phyloP scores from a whole-genome alignment of 2,329 filamentous ascomycete genomes.

The Diplodia mutila region DNA sequence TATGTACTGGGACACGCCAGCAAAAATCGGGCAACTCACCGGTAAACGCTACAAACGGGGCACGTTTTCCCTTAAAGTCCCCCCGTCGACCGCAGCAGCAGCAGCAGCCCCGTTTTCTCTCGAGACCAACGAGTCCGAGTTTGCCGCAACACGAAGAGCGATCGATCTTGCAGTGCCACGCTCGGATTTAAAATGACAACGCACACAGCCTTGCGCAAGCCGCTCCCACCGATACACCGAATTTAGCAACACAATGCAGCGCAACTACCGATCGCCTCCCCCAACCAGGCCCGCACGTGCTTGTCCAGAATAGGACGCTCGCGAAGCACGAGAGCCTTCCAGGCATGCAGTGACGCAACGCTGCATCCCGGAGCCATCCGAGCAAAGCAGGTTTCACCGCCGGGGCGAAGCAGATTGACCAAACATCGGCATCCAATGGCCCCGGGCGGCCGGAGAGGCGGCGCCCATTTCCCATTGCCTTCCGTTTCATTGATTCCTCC shows the following conservation, averaged over 20 bases:
- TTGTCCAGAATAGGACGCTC: slow-evolving; percentile 1
- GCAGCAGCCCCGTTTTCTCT: background rate
- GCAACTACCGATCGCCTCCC: background rate
- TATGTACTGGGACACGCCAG: slow-evolving; percentile 5
- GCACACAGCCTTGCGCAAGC: background rate
- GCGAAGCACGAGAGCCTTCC: slow-evolving; percentile 14
- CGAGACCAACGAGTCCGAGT: background rate
- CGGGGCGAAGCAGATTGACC: background rate
- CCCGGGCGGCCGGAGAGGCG: background rate
- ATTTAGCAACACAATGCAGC: background rate
- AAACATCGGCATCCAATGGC: background rate
- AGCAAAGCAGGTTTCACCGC: slow-evolving; percentile 18
- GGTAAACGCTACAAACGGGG: background rate
- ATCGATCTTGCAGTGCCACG: slow-evolving; percentile 13
- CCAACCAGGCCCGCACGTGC: slow-evolving; percentile 10
- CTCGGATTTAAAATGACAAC: slow-evolving; percentile 3
- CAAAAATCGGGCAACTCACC: background rate
- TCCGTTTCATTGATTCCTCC: background rate
- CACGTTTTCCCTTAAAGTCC: background rate
- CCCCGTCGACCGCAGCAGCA: background rate
- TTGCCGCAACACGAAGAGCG: background rate
- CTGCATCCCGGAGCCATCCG: slow-evolving; percentile 19
- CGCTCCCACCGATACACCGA: background rate
- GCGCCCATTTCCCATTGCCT: background rate
- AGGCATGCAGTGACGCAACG: slow-evolving; percentile 21